Evolutionary conservation across 257 asterid genomes (phyloP), one percentile per base, ranked within the genome.

Genomic region (Mitragyna speciosa): DNA sequence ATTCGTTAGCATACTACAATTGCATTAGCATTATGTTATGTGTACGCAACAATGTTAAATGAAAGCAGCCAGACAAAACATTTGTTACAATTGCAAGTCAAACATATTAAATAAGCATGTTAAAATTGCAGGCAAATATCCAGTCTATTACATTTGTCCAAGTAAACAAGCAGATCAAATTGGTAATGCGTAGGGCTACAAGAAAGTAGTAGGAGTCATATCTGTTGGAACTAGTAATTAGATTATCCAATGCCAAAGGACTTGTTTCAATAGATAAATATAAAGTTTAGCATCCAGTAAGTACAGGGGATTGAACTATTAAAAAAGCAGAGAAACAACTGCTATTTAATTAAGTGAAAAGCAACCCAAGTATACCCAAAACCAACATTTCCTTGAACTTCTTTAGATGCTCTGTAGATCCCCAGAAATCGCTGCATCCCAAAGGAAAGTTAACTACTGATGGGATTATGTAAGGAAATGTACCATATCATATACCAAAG

Each of bases 1-100:
- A 52, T 54, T 30, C 22, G 24, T 56, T 71, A 33, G 59, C 43
- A 9, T 6, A 24, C 28, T 56, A 10, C 2, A 33, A 22, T 14
- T 56, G 78, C 65, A 36, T 28, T 28, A 49, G 28, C 45, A 72
- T 33, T 30, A 73, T 2, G 68, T 16, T 30, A 6, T 54, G n/a
- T n/a, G n/a, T n/a, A n/a, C n/a, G n/a, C n/a, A n/a, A n/a, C n/a
- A n/a, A n/a, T n/a, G 14, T 73, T 11, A 73, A 20, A 52, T 52
- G 65, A 54, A 73, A 73, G 52, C 59, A 5, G 33, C 31, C 77
- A 73, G n/a, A n/a, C n/a, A n/a, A n/a, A n/a, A n/a, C n/a, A n/a
- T n/a, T n/a, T n/a, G n/a, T n/a, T n/a, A n/a, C n/a, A n/a, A n/a
- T n/a, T n/a, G n/a, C n/a, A n/a, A n/a, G 41, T 17, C 28, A 73